phyloP scores from a whole-genome alignment of 306 rosid species.

The Leucaena leucocephala region DNA sequence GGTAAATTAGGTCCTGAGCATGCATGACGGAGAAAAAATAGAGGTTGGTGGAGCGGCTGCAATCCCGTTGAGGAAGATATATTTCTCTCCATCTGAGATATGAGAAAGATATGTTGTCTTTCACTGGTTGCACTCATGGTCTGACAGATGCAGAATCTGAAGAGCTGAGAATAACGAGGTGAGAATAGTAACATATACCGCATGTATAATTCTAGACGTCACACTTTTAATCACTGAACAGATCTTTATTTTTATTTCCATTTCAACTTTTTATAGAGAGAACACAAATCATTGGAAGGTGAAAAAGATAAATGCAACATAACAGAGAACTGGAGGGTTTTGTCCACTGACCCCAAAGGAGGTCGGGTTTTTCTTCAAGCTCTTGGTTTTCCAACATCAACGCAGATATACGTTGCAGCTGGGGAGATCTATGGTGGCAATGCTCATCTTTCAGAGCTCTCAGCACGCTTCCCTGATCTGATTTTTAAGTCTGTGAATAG shows the following conservation, averaged over 20 bases:
- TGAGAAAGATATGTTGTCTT: conserved; percentile 95
- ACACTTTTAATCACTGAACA: conserved; percentile 1
- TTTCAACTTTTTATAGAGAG: conserved; percentile 66
- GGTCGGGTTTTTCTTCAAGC: conserved; percentile 86
- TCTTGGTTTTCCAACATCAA: conserved; percentile 80
- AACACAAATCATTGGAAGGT: conserved; percentile 88
- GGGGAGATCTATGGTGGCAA: conserved; percentile 92
- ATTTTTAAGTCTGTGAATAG: conserved; percentile 59
- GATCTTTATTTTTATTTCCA: background rate
- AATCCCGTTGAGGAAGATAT: conserved; percentile 75
- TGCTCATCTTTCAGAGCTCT: conserved; percentile 75
- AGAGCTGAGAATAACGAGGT: conserved; percentile 93
- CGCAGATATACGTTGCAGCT: conserved; percentile 86
- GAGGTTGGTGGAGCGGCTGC: conserved; percentile 96
- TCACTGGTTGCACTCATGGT: conserved; percentile 90
- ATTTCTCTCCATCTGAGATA: conserved; percentile 94
- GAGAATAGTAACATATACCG: conserved; percentile 27
- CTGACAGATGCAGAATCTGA: conserved; percentile 77
- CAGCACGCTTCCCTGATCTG: conserved; percentile 72
- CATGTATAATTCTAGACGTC: conserved; percentile 6
- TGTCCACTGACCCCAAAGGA: conserved; percentile 96
- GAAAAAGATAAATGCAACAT: conserved; percentile 78
- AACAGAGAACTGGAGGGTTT: conserved; percentile 81
- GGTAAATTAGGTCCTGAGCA: conserved; percentile 96
- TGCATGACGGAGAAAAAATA: conserved; percentile 89